Percentiles rank a stretch among this genome's conserved stretches.
These are phyloP conservation scores for Coelastrella sp. DNA, from an alignment of 139 green algal species.

Conservation along the genomic window DNA sequence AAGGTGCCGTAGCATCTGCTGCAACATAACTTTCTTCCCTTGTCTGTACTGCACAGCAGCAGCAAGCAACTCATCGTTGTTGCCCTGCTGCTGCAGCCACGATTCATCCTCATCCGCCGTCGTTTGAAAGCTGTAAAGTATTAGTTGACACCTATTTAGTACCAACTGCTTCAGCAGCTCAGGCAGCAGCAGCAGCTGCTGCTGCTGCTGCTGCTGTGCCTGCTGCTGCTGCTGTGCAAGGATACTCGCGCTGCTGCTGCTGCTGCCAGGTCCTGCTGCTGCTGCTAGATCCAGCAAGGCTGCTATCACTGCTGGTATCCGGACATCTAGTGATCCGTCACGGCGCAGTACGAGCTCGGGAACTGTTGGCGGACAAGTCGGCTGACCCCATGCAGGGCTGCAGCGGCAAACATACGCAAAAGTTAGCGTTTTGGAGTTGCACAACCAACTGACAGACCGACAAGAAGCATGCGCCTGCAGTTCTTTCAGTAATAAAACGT, in stretches of 20 bases:
- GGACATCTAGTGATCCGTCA: conserved; percentile 33
- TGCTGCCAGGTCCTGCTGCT: not conserved
- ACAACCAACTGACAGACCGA: not conserved
- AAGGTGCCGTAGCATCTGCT: too few species aligned
- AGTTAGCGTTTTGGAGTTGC: not conserved
- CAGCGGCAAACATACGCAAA: not conserved
- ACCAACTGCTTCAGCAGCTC: not conserved
- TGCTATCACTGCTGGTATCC: conserved; percentile 38
- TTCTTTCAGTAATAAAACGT: too few species aligned
- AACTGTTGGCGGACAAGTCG: not conserved
- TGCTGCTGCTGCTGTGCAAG: not conserved
- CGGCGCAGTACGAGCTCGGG: conserved; percentile 33
- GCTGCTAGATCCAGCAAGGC: not conserved
- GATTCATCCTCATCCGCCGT: not conserved
- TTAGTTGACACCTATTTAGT: not conserved
- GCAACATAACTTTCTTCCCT: conserved; percentile 19
- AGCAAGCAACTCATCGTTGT: not conserved
- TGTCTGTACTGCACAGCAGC: conserved; percentile 11
- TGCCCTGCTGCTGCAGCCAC: not conserved
- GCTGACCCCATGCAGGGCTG: conserved; percentile 42
- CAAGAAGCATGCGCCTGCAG: not conserved
- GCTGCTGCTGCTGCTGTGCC: not conserved
- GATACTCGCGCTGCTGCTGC: not conserved
- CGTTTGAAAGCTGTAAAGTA: not conserved
- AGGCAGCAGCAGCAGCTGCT: not conserved